Percentiles rank a stretch among this genome's conserved stretches.
These are phyloP conservation scores for Paraglomus brasilianum DNA, from an alignment of 192 early-diverging fungal species.

Conservation along the genomic window DNA sequence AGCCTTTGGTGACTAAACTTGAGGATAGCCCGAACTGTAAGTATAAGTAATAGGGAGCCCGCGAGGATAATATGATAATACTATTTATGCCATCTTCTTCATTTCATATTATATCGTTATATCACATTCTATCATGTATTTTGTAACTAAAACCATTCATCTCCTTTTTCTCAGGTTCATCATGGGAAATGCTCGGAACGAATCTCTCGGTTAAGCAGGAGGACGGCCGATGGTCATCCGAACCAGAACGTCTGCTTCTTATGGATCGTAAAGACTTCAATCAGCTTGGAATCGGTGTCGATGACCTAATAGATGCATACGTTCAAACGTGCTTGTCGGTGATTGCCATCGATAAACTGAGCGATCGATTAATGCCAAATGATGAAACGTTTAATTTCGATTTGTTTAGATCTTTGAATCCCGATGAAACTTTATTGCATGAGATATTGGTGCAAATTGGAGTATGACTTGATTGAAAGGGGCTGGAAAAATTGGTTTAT, in stretches of 20 bases:
- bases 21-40: conserved; percentile 33
- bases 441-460: conserved; percentile 44
- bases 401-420: conserved; percentile 59
- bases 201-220: conserved; percentile 79
- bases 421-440: conserved; percentile 55
- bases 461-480: no score
- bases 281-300: conserved; percentile 78
- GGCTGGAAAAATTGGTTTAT: no score
- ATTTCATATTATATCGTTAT: not conserved
- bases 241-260: conserved; percentile 74
- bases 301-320: conserved; percentile 85
- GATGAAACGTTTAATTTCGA: conserved; percentile 54
- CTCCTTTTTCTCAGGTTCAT: conserved; percentile 46
- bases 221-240: conserved; percentile 78
- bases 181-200: conserved; percentile 92
- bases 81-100: not conserved
- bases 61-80: no score
- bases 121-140: not conserved
- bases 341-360: conserved; percentile 85
- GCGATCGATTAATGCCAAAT: conserved; percentile 49
- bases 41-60: not conserved
- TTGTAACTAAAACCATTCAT: conserved; percentile 18
- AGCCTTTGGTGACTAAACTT: conserved; percentile 56
- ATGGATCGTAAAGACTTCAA: conserved; percentile 94
- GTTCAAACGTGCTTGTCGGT: conserved; percentile 84